Conservation (phyloP, 1,284 basidiomycete genomes). For the Fomes fomentarius region DNA sequence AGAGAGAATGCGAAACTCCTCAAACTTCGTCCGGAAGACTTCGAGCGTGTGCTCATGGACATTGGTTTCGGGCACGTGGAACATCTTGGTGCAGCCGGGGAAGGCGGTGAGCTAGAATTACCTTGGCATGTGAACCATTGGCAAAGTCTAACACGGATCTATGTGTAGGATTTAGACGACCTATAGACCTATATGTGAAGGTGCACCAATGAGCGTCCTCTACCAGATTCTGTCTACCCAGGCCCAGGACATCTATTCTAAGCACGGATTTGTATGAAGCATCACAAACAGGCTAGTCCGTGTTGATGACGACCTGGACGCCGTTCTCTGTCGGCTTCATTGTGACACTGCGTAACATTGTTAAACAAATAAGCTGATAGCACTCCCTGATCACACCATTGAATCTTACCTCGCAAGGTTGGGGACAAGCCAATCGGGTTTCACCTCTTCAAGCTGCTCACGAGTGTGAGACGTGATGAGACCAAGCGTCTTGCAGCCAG, state of each 20-base stretch:
- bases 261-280: no score
- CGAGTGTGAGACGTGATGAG: slow-evolving; percentile 78
- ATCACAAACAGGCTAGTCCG: slow-evolving; percentile 23
- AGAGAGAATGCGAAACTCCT: slow-evolving; percentile 60
- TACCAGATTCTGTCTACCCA: no score
- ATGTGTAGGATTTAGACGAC: slow-evolving; percentile 48
- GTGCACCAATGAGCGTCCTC: no score
- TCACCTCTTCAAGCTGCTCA: slow-evolving; percentile 59
- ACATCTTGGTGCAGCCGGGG: slow-evolving; percentile 57
- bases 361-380: neutral
- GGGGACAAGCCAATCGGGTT: slow-evolving; percentile 64
- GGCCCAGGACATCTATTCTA: no score
- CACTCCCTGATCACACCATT: neutral
- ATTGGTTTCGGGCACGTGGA: slow-evolving; percentile 63
- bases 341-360: slow-evolving; percentile 51
- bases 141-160: neutral
- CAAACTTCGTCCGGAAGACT: slow-evolving; percentile 62
- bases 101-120: slow-evolving; percentile 49
- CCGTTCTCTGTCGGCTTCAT: slow-evolving; percentile 46
- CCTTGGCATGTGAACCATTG: neutral
- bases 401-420: slow-evolving; percentile 58
- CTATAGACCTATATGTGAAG: slow-evolving; percentile 51
- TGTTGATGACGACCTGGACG: slow-evolving; percentile 47
- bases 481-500: slow-evolving; percentile 80
- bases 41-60: slow-evolving; percentile 52